A percentile compares a stretch with the other conserved stretches of the same genome.
Conservation (phyloP, 345 rosid species). For the Hibiscus trionum region DNA sequence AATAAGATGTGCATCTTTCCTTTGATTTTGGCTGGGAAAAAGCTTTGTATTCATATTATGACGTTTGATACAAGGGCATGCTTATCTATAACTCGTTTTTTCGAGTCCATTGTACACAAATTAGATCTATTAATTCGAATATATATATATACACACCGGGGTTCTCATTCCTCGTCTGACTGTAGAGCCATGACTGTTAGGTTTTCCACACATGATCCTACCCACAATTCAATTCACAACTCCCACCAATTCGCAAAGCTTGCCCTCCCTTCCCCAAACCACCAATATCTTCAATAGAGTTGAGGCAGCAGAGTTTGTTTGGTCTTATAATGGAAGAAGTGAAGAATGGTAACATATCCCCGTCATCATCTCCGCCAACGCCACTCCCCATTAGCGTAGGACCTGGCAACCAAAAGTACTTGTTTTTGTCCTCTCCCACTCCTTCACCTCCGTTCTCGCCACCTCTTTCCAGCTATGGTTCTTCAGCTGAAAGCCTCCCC, state of each 20-base stretch:
- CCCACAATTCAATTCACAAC: not conserved
- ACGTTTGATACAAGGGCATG: too few species aligned
- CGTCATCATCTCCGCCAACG: slow-evolving; percentile 30
- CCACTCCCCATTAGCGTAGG: slow-evolving; percentile 34
- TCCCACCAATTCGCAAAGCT: not conserved
- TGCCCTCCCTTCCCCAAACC: not conserved
- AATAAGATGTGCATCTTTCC: slow-evolving; percentile 23
- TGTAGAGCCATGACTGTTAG: slow-evolving; percentile 1
- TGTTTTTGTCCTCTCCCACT: slow-evolving; percentile 26
- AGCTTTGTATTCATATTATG: too few species aligned
- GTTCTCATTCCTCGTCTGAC: too few species aligned
- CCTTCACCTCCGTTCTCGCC: slow-evolving; percentile 34
- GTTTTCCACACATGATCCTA: not conserved
- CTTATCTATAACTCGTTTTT: too few species aligned
- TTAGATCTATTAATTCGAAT: too few species aligned
- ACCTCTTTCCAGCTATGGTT: slow-evolving; percentile 13
- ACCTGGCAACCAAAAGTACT: slow-evolving; percentile 26
- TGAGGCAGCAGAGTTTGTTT: not conserved
- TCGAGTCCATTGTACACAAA: too few species aligned
- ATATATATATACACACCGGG: too few species aligned
- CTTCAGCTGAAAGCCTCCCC: slow-evolving; percentile 23
- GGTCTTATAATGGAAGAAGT: not conserved
- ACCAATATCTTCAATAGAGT: too few species aligned
- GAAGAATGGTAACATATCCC: slow-evolving; percentile 10
- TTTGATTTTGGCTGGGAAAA: not conserved